These are phyloP conservation scores for Lasiodiplodia sp. DNA, from an alignment of 2,329 filamentous ascomycete species.

Conservation along the genomic window DNA sequence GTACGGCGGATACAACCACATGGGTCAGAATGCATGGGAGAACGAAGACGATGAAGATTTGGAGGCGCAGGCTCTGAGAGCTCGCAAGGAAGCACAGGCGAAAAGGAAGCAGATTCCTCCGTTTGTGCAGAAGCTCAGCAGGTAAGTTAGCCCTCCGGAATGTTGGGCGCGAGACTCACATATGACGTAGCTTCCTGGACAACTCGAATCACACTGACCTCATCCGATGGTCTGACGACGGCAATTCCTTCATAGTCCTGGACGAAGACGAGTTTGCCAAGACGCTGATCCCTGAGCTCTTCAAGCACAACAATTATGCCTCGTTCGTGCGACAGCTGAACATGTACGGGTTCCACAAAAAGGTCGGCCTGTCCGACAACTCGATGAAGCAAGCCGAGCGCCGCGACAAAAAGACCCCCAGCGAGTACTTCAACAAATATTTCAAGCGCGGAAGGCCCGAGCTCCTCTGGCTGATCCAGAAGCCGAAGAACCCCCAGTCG, in stretches of 20 bases:
- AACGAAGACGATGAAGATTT: constrained; percentile 78
- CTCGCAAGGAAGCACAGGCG: constrained; percentile 85
- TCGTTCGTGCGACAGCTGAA: constrained; percentile 76
- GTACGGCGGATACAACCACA: constrained; percentile 29
- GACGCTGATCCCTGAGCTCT: constrained; percentile 75
- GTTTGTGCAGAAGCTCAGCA: constrained; percentile 97
- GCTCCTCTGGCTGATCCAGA: constrained; percentile 93
- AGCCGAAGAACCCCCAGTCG: constrained; percentile 76
- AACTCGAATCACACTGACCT: constrained; percentile 91
- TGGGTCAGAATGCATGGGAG: constrained; percentile 64
- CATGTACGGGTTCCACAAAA: constrained; percentile 64
- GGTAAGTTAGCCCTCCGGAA: constrained; percentile 62
- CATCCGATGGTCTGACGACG: constrained; percentile 96
- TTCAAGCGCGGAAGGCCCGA: constrained; percentile 94
- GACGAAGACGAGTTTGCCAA: constrained; percentile 91
- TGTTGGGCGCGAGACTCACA: constrained; percentile 32
- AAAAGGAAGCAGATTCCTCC: constrained; percentile 97
- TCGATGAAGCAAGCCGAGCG: constrained; percentile 97
- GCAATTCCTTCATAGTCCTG: constrained; percentile 93
- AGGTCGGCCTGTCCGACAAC: constrained; percentile 83
- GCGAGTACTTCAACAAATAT: constrained; percentile 97
- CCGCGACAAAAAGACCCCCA: constrained; percentile 98
- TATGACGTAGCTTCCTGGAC: constrained; percentile 80
- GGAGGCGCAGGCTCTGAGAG: constrained; percentile 78
- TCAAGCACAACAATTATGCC: constrained; percentile 82